These are phyloP conservation scores for Phytopythium sindhum DNA, from an alignment of 352 stramenopile genomes.

Conservation along the genomic window DNA sequence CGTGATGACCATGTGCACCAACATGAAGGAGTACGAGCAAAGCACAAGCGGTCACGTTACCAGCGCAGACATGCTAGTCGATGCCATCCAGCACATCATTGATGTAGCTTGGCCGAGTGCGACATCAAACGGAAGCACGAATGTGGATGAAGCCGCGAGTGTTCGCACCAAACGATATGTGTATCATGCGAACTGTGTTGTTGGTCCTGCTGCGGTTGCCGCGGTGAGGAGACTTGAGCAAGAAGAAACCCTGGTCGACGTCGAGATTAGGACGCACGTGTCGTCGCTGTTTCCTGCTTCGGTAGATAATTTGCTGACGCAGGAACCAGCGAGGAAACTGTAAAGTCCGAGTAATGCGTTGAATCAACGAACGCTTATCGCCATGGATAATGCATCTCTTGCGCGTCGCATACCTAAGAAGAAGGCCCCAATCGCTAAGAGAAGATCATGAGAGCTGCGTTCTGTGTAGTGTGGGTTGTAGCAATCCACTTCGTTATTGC, in stretches of 20 bases:
- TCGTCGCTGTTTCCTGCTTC: too few species aligned
- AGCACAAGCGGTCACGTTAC: background rate
- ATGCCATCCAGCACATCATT: background rate
- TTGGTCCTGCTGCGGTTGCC: background rate
- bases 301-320: too few species aligned
- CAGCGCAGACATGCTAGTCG: background rate
- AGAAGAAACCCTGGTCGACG: background rate
- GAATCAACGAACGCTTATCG: too few species aligned
- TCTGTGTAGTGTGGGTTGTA: too few species aligned
- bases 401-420: too few species aligned
- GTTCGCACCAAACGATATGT: background rate
- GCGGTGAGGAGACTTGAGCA: too few species aligned
- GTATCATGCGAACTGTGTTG: background rate
- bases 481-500: too few species aligned
- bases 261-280: background rate
- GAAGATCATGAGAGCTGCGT: too few species aligned
- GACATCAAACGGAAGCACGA: background rate
- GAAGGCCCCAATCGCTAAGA: too few species aligned
- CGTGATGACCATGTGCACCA: background rate
- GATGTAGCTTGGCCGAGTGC: background rate
- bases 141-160: background rate
- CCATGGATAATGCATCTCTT: too few species aligned
- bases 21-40: constrained; percentile 6
- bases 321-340: background rate
- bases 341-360: background rate